Base-by-base conservation (phyloP, 148 eudicot genomes). In the Cornus controversa region DNA sequence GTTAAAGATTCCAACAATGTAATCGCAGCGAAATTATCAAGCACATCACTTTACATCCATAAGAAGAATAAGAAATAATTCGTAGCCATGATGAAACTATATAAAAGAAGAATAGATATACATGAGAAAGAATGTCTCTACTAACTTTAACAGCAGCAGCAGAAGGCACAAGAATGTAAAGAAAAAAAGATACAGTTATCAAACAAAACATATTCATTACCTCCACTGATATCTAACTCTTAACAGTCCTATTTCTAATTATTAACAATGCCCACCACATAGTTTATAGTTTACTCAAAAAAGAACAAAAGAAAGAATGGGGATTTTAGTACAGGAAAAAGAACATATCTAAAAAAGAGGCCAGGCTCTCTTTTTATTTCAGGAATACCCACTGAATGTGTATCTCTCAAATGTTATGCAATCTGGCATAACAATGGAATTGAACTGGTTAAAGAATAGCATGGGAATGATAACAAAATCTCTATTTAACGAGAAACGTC, bases 391-490 rank as follows among this genome's bases (percentile, higher is more conserved):
- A 60, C 64, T 4, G 20, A 22, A n/a, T n/a, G 64, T 14, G 64
- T n/a, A 18, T 60, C 24, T 15, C 29, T 73, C 50, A 73, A 58
- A 28, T 66, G 64, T n/a, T 64, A 74, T 10, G 14, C 29, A 60
- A 15, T 60, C 54, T 74, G 50, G 31, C 28, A 74, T 60, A 67
- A 62, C 13, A 22, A 14, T 73, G 67, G 76, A 73, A 73, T 60
- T 57, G 66, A 57, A 57, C 57, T 29, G 75, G 75, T n/a, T 9
- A n/a, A 73, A 73, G 24, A 72, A 24, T 27, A 5, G 16, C 15
- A 1, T 5, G 63, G 40, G 65, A 72, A 72, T 28, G 63, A 72
- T 20, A 28, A 53, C 28, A 14, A 50, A 16, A 67, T 28, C 40
- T n/a, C 34, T 29, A 66, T 16, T 8, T 27, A 66, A 66, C 4